These are phyloP conservation scores for Rhamnella rubrinervis DNA, from an alignment of 331 rosid species.

Conservation along the genomic window DNA sequence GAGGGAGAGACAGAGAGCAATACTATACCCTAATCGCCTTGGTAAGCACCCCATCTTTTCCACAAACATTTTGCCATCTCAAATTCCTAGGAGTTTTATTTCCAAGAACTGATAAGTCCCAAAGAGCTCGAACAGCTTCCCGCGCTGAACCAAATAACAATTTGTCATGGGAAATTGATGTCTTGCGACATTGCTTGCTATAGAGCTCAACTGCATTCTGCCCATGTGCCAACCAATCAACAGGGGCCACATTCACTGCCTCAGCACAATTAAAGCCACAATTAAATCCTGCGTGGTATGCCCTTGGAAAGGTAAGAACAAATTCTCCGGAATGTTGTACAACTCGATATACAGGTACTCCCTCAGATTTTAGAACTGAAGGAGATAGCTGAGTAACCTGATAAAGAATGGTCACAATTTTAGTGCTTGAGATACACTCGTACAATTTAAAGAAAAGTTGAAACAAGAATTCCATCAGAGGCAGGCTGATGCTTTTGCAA, in stretches of 20 bases:
- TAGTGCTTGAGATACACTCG: slow-evolving; percentile 5
- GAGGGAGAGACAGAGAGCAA: slow-evolving; percentile 8
- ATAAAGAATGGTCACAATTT: slow-evolving; percentile 22
- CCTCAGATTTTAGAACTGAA: slow-evolving; percentile 87
- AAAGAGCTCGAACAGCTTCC: slow-evolving; percentile 66
- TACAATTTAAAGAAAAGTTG: background rate
- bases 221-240: slow-evolving; percentile 95
- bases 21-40: slow-evolving; percentile 66
- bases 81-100: slow-evolving; percentile 46
- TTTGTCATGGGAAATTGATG: slow-evolving; percentile 93
- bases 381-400: slow-evolving; percentile 99
- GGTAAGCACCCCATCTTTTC: slow-evolving; percentile 76
- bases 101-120: slow-evolving; percentile 43
- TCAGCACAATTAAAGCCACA: slow-evolving; percentile 99
- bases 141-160: slow-evolving; percentile 71
- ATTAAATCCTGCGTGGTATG: slow-evolving; percentile 96
- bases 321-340: slow-evolving; percentile 88
- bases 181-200: slow-evolving; percentile 75
- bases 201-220: slow-evolving; percentile 92
- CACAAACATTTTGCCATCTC: slow-evolving; percentile 63
- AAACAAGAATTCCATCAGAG: background rate
- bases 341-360: slow-evolving; percentile 83
- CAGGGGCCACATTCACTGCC: slow-evolving; percentile 98
- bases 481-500: background rate
- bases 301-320: slow-evolving; percentile 96